Evolutionary conservation across 140 eudicot genomes (phyloP), one percentile per base, ranked within the genome.

Genomic region (Oenanthe javanica): DNA sequence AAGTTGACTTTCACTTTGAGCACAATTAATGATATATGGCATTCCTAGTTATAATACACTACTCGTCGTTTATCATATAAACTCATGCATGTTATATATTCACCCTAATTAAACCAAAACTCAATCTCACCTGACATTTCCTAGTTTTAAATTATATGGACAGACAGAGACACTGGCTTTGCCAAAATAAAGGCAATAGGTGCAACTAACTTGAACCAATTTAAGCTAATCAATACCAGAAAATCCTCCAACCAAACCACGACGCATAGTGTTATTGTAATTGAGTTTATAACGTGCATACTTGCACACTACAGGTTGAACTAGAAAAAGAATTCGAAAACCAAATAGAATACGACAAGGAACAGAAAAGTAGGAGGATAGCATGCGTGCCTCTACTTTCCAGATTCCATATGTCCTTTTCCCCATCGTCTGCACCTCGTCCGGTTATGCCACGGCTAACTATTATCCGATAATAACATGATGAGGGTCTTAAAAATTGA

Each of bases 361-460:
- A 70, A 82, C 79, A 57, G 85, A 80, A 86, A 86, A 77, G 79
- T 59, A 83, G 69, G 12, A 9, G 52, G 89, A 91, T 87, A 93
- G 77, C 94, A 92, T 88, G 97, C 97, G 89, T 88, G 92, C 91
- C 77, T 77, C 78, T 31, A 45, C 85, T 86, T 86, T 86, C 80
- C 86, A 87, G 90, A 83, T 85, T 87, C 90, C 87, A 75, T 84
- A 79, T 72, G 15, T 49, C 74, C 40, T 43, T 63, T 80, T 80
- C 77, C 81, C 75, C 86, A 31, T 31, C 36, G 36, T 31, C 36
- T 31, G 36, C 36, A 31, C 36, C 36, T 84, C 64, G 73, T 72
- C 78, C 69, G 69, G 10, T n/a, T 61, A 2, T 31, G 69, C 69
- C 69, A 61, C 69, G 19, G 11, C 72, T 25, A 25, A 10, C 15